These are phyloP conservation scores for Phialophora verrucosa DNA, from an alignment of 2,329 filamentous ascomycete genomes.

Conservation along the genomic window DNA sequence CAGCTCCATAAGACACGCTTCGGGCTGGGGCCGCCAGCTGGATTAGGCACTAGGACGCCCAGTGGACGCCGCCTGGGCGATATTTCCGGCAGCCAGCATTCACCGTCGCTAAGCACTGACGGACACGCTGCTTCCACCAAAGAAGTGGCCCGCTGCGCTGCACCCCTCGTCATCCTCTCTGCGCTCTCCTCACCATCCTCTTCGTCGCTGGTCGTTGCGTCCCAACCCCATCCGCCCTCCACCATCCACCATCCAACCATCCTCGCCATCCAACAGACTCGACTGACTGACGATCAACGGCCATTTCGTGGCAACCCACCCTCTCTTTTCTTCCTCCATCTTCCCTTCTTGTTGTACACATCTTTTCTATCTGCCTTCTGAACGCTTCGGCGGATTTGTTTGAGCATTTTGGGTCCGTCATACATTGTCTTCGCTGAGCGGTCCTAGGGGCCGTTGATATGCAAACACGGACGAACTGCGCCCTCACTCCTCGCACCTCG, in stretches of 20 bases:
- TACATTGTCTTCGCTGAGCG: neutral
- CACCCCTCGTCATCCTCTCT: conserved; percentile 18
- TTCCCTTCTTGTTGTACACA: conserved; percentile 15
- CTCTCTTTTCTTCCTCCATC: conserved; percentile 11
- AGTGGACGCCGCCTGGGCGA: neutral
- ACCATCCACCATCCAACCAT: neutral
- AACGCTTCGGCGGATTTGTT: neutral
- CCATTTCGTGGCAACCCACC: conserved; percentile 12
- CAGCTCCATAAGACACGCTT: conserved; percentile 3
- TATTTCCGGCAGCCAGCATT: conserved; percentile 1
- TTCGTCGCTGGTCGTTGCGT: conserved; percentile 10
- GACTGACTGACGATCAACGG: conserved; percentile 21
- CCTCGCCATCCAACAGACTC: conserved; percentile 14
- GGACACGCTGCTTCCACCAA: conserved; percentile 6
- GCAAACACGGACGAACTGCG: conserved; percentile 1
- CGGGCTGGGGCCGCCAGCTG: conserved; percentile 15
- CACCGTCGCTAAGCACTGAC: conserved; percentile 6
- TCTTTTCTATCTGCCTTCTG: conserved; percentile 5
- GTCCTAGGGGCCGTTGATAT: conserved; percentile 13
- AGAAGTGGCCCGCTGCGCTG: neutral
- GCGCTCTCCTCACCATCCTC: neutral
- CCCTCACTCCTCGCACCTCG: conserved; percentile 6
- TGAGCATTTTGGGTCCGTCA: neutral
- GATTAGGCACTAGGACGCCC: conserved; percentile 16
- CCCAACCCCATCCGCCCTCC: conserved; percentile 10